Evolutionary conservation across 768 basidiomycete genomes (phyloP).

Genomic region (Ephemerocybe angulata): DNA sequence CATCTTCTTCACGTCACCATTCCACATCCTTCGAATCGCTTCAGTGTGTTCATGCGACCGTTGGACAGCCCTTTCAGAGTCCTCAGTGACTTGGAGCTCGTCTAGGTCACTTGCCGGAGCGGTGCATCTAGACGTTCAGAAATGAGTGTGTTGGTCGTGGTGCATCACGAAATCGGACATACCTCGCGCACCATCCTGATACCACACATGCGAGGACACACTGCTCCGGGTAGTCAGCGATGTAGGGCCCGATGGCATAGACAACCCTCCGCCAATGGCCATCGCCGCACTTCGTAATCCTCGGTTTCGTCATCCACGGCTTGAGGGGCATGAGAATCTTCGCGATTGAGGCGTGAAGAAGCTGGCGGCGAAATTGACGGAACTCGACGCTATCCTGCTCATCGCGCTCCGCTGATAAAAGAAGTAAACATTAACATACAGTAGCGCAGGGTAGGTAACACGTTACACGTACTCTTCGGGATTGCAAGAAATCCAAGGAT

Average conservation of each 20-base stretch:
- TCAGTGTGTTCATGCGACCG: conserved; percentile 1
- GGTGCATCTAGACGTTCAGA: conserved; percentile 1
- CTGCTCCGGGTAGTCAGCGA: conserved; percentile 29
- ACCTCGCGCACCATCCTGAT: conserved; percentile 24
- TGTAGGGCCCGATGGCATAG: conserved; percentile 25
- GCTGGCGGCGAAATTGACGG: conserved; percentile 2
- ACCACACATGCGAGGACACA: conserved; percentile 20
- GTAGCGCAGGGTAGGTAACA: background rate
- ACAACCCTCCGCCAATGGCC: conserved; percentile 21
- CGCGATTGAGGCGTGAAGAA: background rate
- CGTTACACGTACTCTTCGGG: conserved; percentile 18
- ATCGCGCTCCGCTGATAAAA: background rate
- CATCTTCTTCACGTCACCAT: background rate
- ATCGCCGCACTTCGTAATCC: conserved; percentile 18
- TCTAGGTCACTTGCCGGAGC: background rate
- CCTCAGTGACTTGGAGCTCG: background rate
- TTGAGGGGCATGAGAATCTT: conserved; percentile 4
- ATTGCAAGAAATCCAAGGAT: conserved; percentile 29
- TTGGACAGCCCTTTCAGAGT: background rate
- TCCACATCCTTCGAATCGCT: background rate
- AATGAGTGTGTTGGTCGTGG: background rate
- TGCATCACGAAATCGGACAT: background rate
- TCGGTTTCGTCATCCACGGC: background rate
- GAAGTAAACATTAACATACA: background rate
- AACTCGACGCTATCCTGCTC: conserved; percentile 1